A percentile compares a stretch with the other conserved stretches of the same genome.
Evolutionary conservation across 1,284 basidiomycete species (phyloP).

Genomic region (Ustilago loliicola): DNA sequence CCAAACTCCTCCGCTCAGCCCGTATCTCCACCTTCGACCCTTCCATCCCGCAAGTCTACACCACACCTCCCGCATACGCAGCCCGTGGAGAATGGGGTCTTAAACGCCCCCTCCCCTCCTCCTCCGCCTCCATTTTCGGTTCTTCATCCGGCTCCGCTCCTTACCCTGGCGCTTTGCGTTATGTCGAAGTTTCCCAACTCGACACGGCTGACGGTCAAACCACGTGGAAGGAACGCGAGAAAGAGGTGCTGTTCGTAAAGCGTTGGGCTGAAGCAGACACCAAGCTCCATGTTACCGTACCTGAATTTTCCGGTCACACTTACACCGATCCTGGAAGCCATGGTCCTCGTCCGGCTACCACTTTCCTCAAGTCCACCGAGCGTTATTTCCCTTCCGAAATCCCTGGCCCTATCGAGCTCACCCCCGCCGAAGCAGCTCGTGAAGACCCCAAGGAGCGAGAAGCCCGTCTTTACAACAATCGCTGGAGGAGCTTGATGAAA

Average conservation of each 20-base stretch:
- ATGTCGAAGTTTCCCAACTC: slow-evolving; percentile 52
- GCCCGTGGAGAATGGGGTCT: slow-evolving; percentile 66
- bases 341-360: slow-evolving; percentile 47
- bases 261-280: slow-evolving; percentile 61
- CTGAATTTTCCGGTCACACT: slow-evolving; percentile 16
- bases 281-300: slow-evolving; percentile 45
- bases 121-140: slow-evolving; percentile 48
- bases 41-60: slow-evolving; percentile 59
- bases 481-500: slow-evolving; percentile 40
- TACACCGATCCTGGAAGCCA: slow-evolving; percentile 27
- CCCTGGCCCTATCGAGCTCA: slow-evolving; percentile 33
- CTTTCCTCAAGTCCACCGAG: slow-evolving; percentile 46
- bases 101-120: slow-evolving; percentile 62
- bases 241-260: slow-evolving; percentile 59
- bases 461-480: slow-evolving; percentile 40
- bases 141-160: slow-evolving; percentile 53
- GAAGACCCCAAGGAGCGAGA: slow-evolving; percentile 32
- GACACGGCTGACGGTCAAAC: slow-evolving; percentile 63
- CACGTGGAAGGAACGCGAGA: slow-evolving; percentile 60
- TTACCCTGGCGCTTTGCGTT: slow-evolving; percentile 56
- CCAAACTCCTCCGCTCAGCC: slow-evolving; percentile 59
- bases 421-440: slow-evolving; percentile 27
- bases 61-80: slow-evolving; percentile 59
- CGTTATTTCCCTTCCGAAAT: slow-evolving; percentile 51
- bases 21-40: slow-evolving; percentile 63